Evolutionary conservation across 257 asterid species (phyloP), one percentile per base, ranked within the genome.

Genomic region (Nemophila menziesii): DNA sequence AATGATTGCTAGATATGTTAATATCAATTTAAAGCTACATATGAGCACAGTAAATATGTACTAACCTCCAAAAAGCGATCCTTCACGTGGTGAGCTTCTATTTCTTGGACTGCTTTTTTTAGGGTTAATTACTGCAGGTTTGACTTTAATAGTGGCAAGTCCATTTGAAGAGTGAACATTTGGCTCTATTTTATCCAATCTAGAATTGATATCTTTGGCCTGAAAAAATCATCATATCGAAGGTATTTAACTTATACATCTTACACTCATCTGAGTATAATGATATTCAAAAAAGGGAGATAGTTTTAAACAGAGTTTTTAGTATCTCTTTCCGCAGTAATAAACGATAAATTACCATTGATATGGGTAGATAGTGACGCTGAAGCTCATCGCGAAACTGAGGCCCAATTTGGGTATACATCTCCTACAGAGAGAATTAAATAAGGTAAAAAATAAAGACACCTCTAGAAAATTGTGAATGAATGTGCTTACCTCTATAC

Each of bases 51-150:
- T n/a, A 39, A 44, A 39, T 46, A 34, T 43, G 56, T 43, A 72
- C 93, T 65, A 63, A 85, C 99, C 99, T 81, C 94, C 99, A 58
- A 90, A 85, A 42, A 85, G 92, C 57, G 99, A 81, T 46, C 43
- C 78, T 73, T 90, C 99, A 0, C 96, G 81, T 9, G 74, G 43
- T n/a, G 77, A 76, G 63, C 57, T 73, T 61, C 66, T 90, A 47
- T 93, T 92, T 79, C 71, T 85, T 23, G 99, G 96, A 57, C 94
- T 90, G 71, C 82, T 82, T 63, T 63, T 90, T 66, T 85, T 85
- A 46, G 83, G 44, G 68, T 68, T 70, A 63, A 48, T 55, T 48
- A 22, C 63, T 33, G 79, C 37, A 36, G 82, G 71, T 70, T 76
- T 90, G 47, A 63, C 42, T 72, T 90, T 92, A 22, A 43, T 56